These are phyloP conservation scores for Malania oleifera DNA, from an alignment of 164 flowering plant genomes.

Conservation along the genomic window DNA sequence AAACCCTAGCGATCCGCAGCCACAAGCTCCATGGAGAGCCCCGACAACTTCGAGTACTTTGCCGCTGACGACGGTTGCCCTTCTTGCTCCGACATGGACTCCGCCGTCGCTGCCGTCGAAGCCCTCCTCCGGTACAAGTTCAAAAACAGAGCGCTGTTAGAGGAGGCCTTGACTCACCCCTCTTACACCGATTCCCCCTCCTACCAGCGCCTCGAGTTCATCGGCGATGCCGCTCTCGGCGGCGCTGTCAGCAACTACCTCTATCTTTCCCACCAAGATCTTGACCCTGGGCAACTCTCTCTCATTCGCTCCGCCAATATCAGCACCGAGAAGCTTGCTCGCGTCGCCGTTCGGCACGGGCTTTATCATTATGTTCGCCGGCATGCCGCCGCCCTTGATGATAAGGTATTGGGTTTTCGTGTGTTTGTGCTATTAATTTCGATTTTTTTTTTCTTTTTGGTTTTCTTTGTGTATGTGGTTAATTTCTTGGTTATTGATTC, in stretches of 20 bases:
- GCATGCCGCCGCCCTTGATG: constrained; percentile 42
- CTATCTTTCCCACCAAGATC: constrained; percentile 32
- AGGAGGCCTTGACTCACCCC: constrained; percentile 56
- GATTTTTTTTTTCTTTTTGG: background rate
- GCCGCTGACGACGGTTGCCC: background rate
- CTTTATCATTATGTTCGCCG: constrained; percentile 49
- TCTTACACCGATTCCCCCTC: constrained; percentile 31
- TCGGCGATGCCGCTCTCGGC: constrained; percentile 53
- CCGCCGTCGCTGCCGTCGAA: constrained; percentile 30
- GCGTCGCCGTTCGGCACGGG: constrained; percentile 47
- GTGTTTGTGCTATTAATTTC: background rate
- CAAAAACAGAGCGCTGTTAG: constrained; percentile 38
- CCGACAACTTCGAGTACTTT: background rate
- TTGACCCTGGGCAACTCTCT: constrained; percentile 43
- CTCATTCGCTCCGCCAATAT: constrained; percentile 47
- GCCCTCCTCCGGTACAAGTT: constrained; percentile 35
- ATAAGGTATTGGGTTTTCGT: constrained; percentile 30
- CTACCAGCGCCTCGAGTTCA: constrained; percentile 59
- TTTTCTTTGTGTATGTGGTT: background rate
- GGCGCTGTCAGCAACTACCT: constrained; percentile 33
- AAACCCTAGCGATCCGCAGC: too few relatives aligned
- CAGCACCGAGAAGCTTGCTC: constrained; percentile 67
- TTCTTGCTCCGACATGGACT: constrained; percentile 11
- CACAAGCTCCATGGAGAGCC: background rate
- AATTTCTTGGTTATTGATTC: background rate